Percentiles rank a stretch among this genome's conserved stretches.
Evolutionary conservation across 306 rosid species (phyloP).

Genomic region (Glycine soja): DNA sequence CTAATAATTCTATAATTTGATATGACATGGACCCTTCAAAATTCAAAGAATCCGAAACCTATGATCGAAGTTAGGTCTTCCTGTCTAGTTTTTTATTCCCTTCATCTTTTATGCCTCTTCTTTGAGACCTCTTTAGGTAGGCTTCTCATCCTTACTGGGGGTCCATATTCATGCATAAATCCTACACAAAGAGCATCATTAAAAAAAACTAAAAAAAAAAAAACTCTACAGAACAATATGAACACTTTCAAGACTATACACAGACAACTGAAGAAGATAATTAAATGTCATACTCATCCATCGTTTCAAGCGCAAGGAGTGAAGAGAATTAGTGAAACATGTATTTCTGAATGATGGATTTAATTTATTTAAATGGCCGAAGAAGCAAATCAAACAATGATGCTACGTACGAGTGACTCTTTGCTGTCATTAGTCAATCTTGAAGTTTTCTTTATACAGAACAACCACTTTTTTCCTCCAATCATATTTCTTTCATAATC

Average conservation of each 20-base stretch:
- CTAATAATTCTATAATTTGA: neutral
- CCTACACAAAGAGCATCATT: neutral
- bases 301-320: neutral
- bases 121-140: neutral
- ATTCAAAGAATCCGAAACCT: neutral
- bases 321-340: neutral
- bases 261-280: neutral
- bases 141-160: neutral
- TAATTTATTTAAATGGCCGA: too few relatives aligned
- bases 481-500: too few relatives aligned
- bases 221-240: neutral
- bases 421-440: too few relatives aligned
- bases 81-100: neutral
- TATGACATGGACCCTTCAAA: neutral
- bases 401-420: neutral
- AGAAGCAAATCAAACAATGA: too few relatives aligned
- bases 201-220: neutral
- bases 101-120: neutral
- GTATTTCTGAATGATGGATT: neutral
- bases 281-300: neutral
- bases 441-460: too few relatives aligned
- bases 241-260: neutral
- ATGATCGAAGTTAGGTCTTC: neutral
- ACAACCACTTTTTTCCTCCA: too few relatives aligned
- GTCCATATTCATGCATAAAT: neutral